These are phyloP conservation scores for Tolypocladium pustulatum DNA, from an alignment of 2,329 filamentous ascomycete genomes.

Conservation along the genomic window DNA sequence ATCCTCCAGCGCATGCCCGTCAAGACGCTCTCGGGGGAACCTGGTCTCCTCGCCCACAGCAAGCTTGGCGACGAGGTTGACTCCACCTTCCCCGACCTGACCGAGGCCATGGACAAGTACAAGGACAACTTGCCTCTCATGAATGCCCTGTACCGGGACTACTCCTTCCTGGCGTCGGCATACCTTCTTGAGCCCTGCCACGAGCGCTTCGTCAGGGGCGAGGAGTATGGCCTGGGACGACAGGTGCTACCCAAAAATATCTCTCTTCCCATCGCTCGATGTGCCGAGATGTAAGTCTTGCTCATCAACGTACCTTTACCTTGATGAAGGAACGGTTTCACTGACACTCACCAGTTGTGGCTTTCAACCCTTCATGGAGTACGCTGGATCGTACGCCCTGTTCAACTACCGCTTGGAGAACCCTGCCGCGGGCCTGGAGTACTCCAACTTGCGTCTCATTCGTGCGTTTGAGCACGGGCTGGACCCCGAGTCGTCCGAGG, in stretches of 20 bases:
- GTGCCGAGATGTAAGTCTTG: conserved; percentile 71
- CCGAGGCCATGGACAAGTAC: conserved; percentile 60
- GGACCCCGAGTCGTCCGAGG: conserved; percentile 78
- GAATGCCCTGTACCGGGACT: conserved; percentile 84
- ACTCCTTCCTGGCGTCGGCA: conserved; percentile 80
- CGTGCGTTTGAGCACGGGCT: conserved; percentile 87
- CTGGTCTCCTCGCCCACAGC: conserved; percentile 67
- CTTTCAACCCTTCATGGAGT: conserved; percentile 91
- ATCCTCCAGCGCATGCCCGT: conserved; percentile 72
- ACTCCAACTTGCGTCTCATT: conserved; percentile 67
- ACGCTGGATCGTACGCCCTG: conserved; percentile 56
- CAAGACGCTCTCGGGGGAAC: conserved; percentile 58
- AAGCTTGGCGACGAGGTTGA: conserved; percentile 67
- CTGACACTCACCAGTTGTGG: conserved; percentile 35
- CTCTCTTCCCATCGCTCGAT: conserved; percentile 71
- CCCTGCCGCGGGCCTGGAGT: conserved; percentile 45
- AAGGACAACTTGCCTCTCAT: conserved; percentile 64
- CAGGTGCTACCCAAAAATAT: conserved; percentile 64
- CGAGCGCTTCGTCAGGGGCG: conserved; percentile 57
- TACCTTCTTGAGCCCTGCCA: conserved; percentile 91
- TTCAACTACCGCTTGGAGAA: conserved; percentile 56
- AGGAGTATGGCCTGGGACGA: conserved; percentile 68
- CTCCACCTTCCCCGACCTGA: conserved; percentile 67
- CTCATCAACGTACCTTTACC: neutral
- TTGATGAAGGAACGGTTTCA: neutral